These are phyloP conservation scores for Astrothelium macrocarpum DNA, from an alignment of 495 filamentous ascomycete genomes.

Conservation along the genomic window DNA sequence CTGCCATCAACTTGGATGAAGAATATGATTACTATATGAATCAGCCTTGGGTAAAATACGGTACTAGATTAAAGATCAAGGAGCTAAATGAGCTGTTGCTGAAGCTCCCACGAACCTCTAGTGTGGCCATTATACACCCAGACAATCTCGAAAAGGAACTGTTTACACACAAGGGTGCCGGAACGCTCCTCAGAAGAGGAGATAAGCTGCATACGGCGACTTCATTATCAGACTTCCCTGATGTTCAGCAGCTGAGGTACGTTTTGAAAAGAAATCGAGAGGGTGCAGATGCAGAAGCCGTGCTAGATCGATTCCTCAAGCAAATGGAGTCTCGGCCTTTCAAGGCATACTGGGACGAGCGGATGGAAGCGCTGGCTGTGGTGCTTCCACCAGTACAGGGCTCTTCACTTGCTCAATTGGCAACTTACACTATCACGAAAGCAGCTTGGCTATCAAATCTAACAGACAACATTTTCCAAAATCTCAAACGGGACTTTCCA, in stretches of 20 bases:
- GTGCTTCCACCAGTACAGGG: conserved; percentile 61
- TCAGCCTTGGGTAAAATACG: conserved; percentile 93
- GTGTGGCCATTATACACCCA: conserved; percentile 95
- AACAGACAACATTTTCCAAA: conserved; percentile 92
- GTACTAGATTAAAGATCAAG: conserved; percentile 94
- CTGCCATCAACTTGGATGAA: conserved; percentile 94
- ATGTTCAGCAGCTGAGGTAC: conserved; percentile 66
- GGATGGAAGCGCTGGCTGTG: conserved; percentile 93
- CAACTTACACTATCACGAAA: conserved; percentile 92
- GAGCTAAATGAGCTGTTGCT: conserved; percentile 92
- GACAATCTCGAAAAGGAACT: conserved; percentile 90
- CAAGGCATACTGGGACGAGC: conserved; percentile 90
- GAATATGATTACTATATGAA: conserved; percentile 93
- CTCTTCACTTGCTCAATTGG: conserved; percentile 59
- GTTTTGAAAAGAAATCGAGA: conserved; percentile 80
- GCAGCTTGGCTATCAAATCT: conserved; percentile 92
- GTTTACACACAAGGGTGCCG: conserved; percentile 92
- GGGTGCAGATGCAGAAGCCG: conserved; percentile 69
- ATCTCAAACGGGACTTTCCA: conserved; percentile 84
- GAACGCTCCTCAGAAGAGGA: conserved; percentile 86
- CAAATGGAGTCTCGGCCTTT: conserved; percentile 67
- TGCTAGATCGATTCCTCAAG: conserved; percentile 79
- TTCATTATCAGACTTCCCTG: conserved; percentile 66
- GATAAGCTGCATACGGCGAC: conserved; percentile 77
- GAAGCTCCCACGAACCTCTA: conserved; percentile 79